Conservation (phyloP, 2,329 filamentous ascomycete genomes). For the Fusarium buxicola region DNA sequence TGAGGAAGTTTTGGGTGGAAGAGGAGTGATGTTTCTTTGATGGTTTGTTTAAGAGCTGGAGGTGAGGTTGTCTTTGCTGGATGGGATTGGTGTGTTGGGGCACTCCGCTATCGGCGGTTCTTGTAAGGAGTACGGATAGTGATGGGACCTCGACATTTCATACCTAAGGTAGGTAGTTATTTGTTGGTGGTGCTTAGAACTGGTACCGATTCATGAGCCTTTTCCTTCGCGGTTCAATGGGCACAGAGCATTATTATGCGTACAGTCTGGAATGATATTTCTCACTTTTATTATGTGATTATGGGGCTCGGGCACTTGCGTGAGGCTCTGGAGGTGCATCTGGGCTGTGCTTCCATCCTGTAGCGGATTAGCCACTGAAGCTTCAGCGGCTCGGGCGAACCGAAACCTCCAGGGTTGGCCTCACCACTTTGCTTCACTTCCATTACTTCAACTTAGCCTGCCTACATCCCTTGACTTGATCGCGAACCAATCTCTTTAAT, state of each 20-base stretch:
- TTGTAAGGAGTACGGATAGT: no score
- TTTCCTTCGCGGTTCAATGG: neutral
- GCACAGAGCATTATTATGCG: neutral
- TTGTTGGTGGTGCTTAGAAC: no score
- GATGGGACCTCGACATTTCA: no score
- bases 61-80: neutral
- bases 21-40: conserved; percentile 4
- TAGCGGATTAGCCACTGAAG: conserved; percentile 20
- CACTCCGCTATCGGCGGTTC: no score
- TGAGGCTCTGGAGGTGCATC: no score
- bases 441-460: neutral
- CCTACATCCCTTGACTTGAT: neutral
- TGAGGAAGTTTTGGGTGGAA: conserved; percentile 60
- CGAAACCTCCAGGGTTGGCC: neutral
- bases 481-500: neutral
- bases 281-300: no score
- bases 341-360: neutral
- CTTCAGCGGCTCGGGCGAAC: neutral
- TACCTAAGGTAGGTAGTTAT: no score
- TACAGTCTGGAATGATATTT: no score
- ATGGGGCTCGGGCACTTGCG: no score
- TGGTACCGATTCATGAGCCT: no score
- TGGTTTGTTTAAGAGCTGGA: neutral
- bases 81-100: no score
- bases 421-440: no score